Conservation (phyloP, 495 filamentous ascomycete species). For the Bacidia rubella region DNA sequence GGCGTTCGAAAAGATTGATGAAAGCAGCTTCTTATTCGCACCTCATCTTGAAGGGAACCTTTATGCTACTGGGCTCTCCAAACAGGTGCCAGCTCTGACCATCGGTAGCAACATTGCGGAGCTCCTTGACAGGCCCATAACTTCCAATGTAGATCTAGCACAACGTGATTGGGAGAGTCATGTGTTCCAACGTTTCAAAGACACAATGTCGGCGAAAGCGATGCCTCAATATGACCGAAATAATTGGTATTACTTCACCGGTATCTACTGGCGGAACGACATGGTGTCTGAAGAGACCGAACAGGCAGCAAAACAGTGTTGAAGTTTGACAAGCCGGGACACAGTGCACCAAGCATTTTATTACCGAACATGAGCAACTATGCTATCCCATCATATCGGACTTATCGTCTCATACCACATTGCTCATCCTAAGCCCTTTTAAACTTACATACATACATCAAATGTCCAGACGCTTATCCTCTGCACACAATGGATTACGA, state of each 20-base stretch:
- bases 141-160: background rate
- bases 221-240: slow-evolving; percentile 25
- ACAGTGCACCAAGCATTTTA: background rate
- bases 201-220: slow-evolving; percentile 12
- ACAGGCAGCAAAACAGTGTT: no score
- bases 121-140: slow-evolving; percentile 3
- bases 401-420: background rate
- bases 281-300: background rate
- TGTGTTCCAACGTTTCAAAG: background rate
- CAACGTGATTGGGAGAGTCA: background rate
- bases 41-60: slow-evolving; percentile 21
- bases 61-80: slow-evolving; percentile 26
- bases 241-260: slow-evolving; percentile 16
- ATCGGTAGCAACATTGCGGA: slow-evolving; percentile 24
- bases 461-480: background rate
- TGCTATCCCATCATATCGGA: background rate
- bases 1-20: slow-evolving; percentile 40
- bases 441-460: background rate
- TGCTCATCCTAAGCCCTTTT: no score
- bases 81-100: slow-evolving; percentile 25
- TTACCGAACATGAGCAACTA: background rate
- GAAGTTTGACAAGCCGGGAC: background rate
- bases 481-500: slow-evolving; percentile 6
- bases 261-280: slow-evolving; percentile 25
- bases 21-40: slow-evolving; percentile 48